Conservation (phyloP, 306 rosid genomes). For the Sicyos edulis region DNA sequence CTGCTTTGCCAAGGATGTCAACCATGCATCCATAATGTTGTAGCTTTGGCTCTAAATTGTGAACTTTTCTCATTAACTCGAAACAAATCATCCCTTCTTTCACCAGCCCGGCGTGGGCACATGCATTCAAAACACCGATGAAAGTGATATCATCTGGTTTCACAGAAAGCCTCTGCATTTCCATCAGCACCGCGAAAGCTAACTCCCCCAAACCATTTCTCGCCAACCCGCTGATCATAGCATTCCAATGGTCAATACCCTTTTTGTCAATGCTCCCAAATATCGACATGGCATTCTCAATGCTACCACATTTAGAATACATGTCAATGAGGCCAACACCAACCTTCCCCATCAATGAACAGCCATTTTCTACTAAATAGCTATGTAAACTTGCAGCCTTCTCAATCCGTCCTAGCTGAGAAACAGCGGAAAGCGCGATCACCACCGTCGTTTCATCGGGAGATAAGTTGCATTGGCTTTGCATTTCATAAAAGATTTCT, state of each 20-base stretch:
- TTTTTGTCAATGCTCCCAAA: conserved; percentile 43
- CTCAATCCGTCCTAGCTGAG: conserved; percentile 50
- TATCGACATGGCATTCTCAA: conserved; percentile 29
- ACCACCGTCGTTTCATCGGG: conserved; percentile 32
- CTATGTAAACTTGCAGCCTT: conserved; percentile 39
- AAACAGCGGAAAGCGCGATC: conserved; percentile 53
- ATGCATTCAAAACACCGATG: conserved; percentile 61
- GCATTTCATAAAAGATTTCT: conserved; percentile 53
- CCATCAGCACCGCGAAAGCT: conserved; percentile 48
- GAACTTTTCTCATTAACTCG: conserved; percentile 59
- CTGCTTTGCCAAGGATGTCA: conserved; percentile 63
- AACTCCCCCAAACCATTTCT: conserved; percentile 55
- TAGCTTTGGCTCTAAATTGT: conserved; percentile 59
- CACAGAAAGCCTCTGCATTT: conserved; percentile 48
- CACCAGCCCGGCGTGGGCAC: conserved; percentile 63
- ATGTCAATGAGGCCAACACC: conserved; percentile 66
- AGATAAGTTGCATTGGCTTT: conserved; percentile 13
- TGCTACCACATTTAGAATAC: conserved; percentile 50
- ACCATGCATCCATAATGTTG: conserved; percentile 84
- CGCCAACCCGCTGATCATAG: conserved; percentile 62
- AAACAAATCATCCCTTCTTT: conserved; percentile 69
- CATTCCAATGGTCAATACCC: conserved; percentile 74
- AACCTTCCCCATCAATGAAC: conserved; percentile 39
- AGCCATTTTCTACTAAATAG: conserved; percentile 39
- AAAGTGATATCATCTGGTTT: conserved; percentile 64